Base-by-base conservation (phyloP, 2,329 filamentous ascomycete genomes). In the Rhinocladiella mackenziei region DNA sequence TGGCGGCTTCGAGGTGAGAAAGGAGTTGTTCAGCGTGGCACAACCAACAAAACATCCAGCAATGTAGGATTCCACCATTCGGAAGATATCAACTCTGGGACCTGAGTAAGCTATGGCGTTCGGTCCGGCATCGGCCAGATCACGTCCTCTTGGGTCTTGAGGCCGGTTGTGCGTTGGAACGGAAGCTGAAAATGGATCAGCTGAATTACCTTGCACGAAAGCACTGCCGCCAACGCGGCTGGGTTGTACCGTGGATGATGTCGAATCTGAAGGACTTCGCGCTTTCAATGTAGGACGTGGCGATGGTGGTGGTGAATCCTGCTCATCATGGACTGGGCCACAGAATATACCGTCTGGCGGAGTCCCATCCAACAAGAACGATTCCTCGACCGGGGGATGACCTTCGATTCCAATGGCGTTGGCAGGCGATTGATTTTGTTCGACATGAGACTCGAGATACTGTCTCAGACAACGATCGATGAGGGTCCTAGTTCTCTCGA, bases 1-100 rank as follows among this genome's bases (percentile, higher is more conserved):
- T 4, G 60, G 56, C 20, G 68, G 68, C 33, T 75, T 73, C 33
- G 69, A 65, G 1, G 75, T 75, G 26, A 75, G 69, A 60, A 95
- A 95, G 0, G 88, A 89, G 10, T 70, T 72, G 61, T 92, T 94
- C n/a, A 95, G 65, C 51, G 77, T 81, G 39, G 84, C 75, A 54
- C 81, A 81, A 0, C 81, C 81, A 42, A 77, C 75, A 57, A 94
- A 86, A 55, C 77, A 83, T 14, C 68, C 64, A 37, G 80, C 68
- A 29, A 95, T 75, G 59, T 92, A 91, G 49, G 89, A 83, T 64
- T 94, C 87, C 10, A 95, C 62, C 4, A 75, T 74, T 48, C 78
- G 81, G 62, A 95, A 95, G 8, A 91, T 78, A 26, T 51, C 48
- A 19, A 35, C 32, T 22, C 22, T 43, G n/a, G 22, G 20, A 4